Percentiles rank a stretch among this genome's conserved stretches.
phyloP scores from a whole-genome alignment of 257 asterid genomes.

The Nicotiana tabacum region DNA sequence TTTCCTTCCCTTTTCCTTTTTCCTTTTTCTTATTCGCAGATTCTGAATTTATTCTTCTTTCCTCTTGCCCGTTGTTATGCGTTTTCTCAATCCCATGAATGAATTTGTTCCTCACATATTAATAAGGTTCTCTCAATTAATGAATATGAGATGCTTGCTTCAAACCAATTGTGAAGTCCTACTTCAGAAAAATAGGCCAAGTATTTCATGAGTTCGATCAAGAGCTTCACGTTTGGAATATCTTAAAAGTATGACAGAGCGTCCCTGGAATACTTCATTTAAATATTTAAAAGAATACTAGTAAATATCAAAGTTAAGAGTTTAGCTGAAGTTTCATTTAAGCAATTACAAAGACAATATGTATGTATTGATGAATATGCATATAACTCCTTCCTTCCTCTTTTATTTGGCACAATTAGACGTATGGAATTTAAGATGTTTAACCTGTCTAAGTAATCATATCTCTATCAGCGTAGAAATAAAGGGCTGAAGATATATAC shows the following conservation, averaged over 20 bases:
- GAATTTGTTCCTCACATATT: not conserved
- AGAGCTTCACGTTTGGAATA: too few relatives aligned
- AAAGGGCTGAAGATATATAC: not conserved
- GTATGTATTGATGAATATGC: too few relatives aligned
- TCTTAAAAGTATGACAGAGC: not conserved
- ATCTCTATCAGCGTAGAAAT: not conserved
- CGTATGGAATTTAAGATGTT: not conserved
- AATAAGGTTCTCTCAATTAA: not conserved
- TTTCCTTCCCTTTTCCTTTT: constrained; percentile 12
- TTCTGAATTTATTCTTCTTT: not conserved
- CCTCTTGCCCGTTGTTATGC: not conserved
- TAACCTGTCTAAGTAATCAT: not conserved
- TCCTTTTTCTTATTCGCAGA: not conserved
- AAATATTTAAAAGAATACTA: not conserved
- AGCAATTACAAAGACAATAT: not conserved
- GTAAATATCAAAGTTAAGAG: not conserved
- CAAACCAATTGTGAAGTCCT: not conserved
- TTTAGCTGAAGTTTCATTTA: not conserved
- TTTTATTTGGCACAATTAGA: not conserved
- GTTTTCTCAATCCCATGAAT: not conserved
- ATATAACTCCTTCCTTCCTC: not conserved
- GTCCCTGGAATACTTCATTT: not conserved
- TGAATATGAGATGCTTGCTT: not conserved
- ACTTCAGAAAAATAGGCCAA: not conserved
- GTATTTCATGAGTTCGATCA: not conserved